Evolutionary conservation across 805 yeast species (phyloP).

Genomic region (Saturnispora sekii): DNA sequence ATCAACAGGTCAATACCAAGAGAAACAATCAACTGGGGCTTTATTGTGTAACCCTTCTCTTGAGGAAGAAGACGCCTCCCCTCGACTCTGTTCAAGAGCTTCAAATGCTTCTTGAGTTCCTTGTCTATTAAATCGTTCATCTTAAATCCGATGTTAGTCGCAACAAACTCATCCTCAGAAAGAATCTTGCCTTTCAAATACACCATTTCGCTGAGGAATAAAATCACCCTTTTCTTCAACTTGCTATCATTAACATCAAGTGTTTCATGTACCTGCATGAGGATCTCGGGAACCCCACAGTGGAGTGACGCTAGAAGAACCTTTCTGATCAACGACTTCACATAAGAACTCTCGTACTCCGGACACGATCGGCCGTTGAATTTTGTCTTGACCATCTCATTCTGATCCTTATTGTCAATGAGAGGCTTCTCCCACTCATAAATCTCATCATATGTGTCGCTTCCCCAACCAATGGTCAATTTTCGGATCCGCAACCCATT

Average conservation of each 20-base stretch:
- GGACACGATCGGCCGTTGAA: slow-evolving; percentile 19
- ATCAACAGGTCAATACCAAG: background rate
- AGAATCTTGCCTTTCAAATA: slow-evolving; percentile 43
- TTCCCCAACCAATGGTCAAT: slow-evolving; percentile 38
- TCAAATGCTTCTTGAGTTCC: slow-evolving; percentile 20
- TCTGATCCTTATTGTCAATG: background rate
- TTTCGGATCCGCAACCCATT: slow-evolving; percentile 41
- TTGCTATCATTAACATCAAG: slow-evolving; percentile 31
- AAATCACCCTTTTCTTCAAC: slow-evolving; percentile 48
- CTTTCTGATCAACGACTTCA: slow-evolving; percentile 60
- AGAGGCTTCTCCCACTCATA: slow-evolving; percentile 9
- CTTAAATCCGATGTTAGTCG: slow-evolving; percentile 19
- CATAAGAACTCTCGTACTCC: slow-evolving; percentile 33
- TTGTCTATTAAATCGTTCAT: slow-evolving; percentile 23
- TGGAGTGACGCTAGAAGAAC: slow-evolving; percentile 45
- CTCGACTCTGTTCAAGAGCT: slow-evolving; percentile 5
- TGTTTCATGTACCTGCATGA: slow-evolving; percentile 30
- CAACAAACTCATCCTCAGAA: slow-evolving; percentile 35
- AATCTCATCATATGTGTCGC: slow-evolving; percentile 9
- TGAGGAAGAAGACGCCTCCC: background rate
- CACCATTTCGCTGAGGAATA: slow-evolving; percentile 53
- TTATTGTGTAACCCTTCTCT: background rate
- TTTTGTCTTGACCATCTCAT: slow-evolving; percentile 8
- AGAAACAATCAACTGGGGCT: background rate
- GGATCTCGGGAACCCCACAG: slow-evolving; percentile 42